A percentile compares a stretch with the other conserved stretches of the same genome.
These are phyloP conservation scores for Hyphopichia pseudoburtonii DNA, from an alignment of 1,139 yeast species.

Conservation along the genomic window DNA sequence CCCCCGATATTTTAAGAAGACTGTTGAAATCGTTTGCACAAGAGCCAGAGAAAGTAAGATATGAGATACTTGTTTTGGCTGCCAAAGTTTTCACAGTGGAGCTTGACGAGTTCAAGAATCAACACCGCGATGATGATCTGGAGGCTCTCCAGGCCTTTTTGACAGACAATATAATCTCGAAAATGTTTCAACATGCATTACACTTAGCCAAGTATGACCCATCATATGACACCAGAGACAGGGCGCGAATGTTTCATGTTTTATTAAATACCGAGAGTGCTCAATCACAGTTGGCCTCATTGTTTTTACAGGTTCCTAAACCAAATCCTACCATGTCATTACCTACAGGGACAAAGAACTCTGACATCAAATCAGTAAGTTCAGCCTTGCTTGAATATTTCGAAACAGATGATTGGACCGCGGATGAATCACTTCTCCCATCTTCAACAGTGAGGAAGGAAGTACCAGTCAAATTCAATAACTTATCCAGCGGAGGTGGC, in stretches of 20 bases:
- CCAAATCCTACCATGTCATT: slow-evolving; percentile 48
- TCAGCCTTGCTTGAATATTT: slow-evolving; percentile 22
- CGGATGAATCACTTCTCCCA: slow-evolving; percentile 28
- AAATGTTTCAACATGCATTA: slow-evolving; percentile 62
- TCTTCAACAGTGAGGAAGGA: slow-evolving; percentile 39
- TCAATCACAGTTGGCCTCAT: slow-evolving; percentile 59
- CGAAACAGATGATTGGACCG: slow-evolving; percentile 34
- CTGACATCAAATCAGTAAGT: background rate
- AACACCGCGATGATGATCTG: slow-evolving; percentile 20
- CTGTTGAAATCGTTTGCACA: slow-evolving; percentile 55
- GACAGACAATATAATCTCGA: slow-evolving; percentile 36
- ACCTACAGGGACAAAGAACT: slow-evolving; percentile 2
- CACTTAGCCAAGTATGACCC: slow-evolving; percentile 73
- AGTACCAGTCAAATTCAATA: slow-evolving; percentile 24
- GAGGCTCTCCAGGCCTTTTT: slow-evolving; percentile 31
- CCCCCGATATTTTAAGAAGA: slow-evolving; percentile 75
- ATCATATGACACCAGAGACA: slow-evolving; percentile 78
- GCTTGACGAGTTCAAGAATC: slow-evolving; percentile 34
- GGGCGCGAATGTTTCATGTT: slow-evolving; percentile 71
- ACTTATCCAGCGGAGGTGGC: slow-evolving; percentile 15
- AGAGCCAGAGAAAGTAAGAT: slow-evolving; percentile 62
- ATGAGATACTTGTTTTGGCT: slow-evolving; percentile 70
- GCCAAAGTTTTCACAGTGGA: slow-evolving; percentile 68
- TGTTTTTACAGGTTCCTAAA: slow-evolving; percentile 82
- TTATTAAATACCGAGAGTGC: slow-evolving; percentile 38